These are phyloP conservation scores for Pisolithus orientalis DNA, from an alignment of 768 basidiomycete genomes.

Conservation along the genomic window DNA sequence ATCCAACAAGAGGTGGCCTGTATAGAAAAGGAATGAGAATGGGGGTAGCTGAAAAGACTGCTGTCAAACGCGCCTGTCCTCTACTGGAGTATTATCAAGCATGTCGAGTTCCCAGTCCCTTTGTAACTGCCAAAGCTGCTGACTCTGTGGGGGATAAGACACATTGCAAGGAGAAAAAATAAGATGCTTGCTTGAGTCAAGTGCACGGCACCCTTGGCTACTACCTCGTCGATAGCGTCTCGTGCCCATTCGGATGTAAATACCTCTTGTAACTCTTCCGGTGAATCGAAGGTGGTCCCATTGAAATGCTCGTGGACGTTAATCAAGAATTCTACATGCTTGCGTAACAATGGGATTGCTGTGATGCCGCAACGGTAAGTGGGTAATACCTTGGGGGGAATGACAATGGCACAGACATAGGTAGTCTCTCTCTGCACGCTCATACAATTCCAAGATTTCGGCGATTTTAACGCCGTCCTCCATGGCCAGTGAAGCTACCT, in stretches of 20 bases:
- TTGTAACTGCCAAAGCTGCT: constrained; percentile 63
- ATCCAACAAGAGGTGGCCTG: constrained; percentile 40
- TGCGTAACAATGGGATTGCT: constrained; percentile 74
- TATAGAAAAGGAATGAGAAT: background rate
- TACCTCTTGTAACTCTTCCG: constrained; percentile 46
- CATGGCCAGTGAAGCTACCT: constrained; percentile 43
- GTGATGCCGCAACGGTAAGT: constrained; percentile 13
- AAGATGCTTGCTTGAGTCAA: constrained; percentile 47
- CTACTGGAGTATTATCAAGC: constrained; percentile 41
- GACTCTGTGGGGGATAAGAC: constrained; percentile 42
- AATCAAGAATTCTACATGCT: constrained; percentile 58
- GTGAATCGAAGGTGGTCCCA: constrained; percentile 27
- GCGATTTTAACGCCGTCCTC: constrained; percentile 45
- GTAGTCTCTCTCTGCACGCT: constrained; percentile 68
- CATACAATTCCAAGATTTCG: constrained; percentile 56
- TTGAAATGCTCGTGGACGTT: constrained; percentile 30
- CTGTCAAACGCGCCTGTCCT: constrained; percentile 38
- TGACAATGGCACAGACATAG: constrained; percentile 51
- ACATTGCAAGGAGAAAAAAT: constrained; percentile 5
- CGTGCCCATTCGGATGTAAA: constrained; percentile 64
- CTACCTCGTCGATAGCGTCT: constrained; percentile 44
- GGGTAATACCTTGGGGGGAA: constrained; percentile 5
- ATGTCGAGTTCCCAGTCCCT: constrained; percentile 70
- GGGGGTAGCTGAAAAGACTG: background rate
- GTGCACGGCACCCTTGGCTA: constrained; percentile 53